Evolutionary conservation across 352 stramenopile species (phyloP).

Genomic region (Phytophthora fragariaefolia): DNA sequence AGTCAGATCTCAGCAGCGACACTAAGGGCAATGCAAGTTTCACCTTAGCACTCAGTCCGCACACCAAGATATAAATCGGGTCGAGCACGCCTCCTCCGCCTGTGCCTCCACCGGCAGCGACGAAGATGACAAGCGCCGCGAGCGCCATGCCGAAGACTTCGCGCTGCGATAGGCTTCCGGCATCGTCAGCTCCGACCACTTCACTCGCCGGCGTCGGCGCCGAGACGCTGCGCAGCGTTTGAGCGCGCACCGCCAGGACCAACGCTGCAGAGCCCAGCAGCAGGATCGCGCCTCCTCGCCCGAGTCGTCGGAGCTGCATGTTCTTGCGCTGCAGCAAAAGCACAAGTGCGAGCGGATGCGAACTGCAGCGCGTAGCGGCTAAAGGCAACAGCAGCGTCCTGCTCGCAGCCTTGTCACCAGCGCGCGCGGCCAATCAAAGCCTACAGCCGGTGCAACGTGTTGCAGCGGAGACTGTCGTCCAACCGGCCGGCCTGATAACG

Average conservation of each 20-base stretch:
- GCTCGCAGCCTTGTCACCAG: conserved; percentile 3
- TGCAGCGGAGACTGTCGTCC: background rate
- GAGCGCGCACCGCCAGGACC: conserved; percentile 1
- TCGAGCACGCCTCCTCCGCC: conserved; percentile 95
- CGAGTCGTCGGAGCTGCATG: conserved; percentile 3
- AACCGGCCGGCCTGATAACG: conserved; percentile 17
- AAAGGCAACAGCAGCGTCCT: conserved; percentile 12
- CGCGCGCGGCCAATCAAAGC: conserved; percentile 17
- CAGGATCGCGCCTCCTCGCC: background rate
- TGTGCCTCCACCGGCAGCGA: conserved; percentile 90
- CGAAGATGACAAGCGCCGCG: conserved; percentile 76
- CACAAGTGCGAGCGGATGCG: conserved; percentile 15
- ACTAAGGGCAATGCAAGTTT: background rate
- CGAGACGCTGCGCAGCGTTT: conserved; percentile 21
- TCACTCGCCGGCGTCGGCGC: background rate
- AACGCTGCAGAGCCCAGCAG: background rate
- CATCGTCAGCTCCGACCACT: conserved; percentile 16
- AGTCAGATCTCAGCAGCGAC: background rate
- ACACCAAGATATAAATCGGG: conserved; percentile 96
- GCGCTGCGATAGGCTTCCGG: conserved; percentile 35
- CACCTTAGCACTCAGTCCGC: conserved; percentile 90
- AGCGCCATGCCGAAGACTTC: conserved; percentile 63
- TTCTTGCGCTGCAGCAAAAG: conserved; percentile 2
- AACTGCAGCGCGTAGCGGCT: too few relatives aligned
- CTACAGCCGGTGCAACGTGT: background rate